Evolutionary conservation across 805 yeast species (phyloP).

Genomic region (Candida michaelii): DNA sequence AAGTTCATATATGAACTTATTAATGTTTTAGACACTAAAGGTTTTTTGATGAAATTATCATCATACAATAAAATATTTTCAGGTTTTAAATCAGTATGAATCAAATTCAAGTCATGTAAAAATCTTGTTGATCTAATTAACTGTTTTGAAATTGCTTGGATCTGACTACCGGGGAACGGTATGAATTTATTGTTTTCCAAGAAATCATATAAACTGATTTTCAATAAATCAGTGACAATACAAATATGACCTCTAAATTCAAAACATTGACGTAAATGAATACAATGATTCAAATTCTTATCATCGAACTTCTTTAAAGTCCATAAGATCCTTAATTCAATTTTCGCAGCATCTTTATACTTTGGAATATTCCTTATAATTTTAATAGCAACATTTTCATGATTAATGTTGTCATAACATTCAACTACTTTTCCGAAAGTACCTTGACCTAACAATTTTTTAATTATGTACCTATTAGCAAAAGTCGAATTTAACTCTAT

Average conservation of each 20-base stretch:
- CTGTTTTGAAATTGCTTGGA: conserved; percentile 86
- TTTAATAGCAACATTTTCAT: conserved; percentile 79
- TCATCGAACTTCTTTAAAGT: conserved; percentile 74
- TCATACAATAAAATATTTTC: conserved; percentile 80
- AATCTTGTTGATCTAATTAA: conserved; percentile 81
- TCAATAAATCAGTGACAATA: conserved; percentile 84
- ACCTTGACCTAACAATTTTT: conserved; percentile 80
- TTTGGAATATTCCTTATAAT: conserved; percentile 90
- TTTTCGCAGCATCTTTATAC: conserved; percentile 92
- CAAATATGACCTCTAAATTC: conserved; percentile 94
- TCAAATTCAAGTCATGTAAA: conserved; percentile 82
- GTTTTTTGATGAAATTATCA: conserved; percentile 44
- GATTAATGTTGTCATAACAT: conserved; percentile 66
- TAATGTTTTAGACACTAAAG: conserved; percentile 31
- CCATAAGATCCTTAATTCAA: conserved; percentile 80
- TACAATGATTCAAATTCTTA: conserved; percentile 67
- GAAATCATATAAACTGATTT: conserved; percentile 86
- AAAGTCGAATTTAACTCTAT: conserved; percentile 57
- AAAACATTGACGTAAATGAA: conserved; percentile 83
- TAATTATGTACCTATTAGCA: conserved; percentile 74
- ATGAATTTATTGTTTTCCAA: conserved; percentile 77
- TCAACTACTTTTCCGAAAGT: conserved; percentile 89
- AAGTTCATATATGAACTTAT: conserved; percentile 31
- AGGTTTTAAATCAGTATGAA: conserved; percentile 96
- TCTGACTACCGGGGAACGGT: conserved; percentile 93